phyloP scores from a whole-genome alignment of 2,329 filamentous ascomycete species.

The Aspergillus fijiensis region DNA sequence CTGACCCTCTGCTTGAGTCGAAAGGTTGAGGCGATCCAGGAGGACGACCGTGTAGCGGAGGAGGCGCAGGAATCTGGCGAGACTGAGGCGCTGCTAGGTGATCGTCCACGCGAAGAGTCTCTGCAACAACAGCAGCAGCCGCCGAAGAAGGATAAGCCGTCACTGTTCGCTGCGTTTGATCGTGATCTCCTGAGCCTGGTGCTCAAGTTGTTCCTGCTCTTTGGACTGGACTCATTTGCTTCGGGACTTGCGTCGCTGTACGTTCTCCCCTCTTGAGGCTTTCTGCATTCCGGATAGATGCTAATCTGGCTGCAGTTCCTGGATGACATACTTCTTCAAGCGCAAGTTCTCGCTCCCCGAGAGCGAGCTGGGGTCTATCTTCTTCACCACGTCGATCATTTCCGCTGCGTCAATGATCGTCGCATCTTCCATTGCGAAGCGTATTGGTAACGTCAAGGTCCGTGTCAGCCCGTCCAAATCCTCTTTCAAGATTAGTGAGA shows the following conservation, averaged over 20 bases:
- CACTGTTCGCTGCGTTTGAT: constrained; percentile 59
- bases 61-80: constrained; percentile 28
- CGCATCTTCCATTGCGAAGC: constrained; percentile 65
- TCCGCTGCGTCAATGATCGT: constrained; percentile 45
- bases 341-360: constrained; percentile 55
- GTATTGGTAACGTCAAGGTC: constrained; percentile 55
- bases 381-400: constrained; percentile 50
- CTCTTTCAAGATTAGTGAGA: constrained; percentile 14
- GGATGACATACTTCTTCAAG: constrained; percentile 59
- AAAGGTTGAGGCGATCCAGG: constrained; percentile 45
- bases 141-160: constrained; percentile 29
- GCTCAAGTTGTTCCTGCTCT: constrained; percentile 61
- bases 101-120: constrained; percentile 11
- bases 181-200: constrained; percentile 40
- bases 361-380: constrained; percentile 54
- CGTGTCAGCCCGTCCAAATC: constrained; percentile 10
- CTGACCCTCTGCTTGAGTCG: constrained; percentile 53
- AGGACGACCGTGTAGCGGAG: constrained; percentile 22
- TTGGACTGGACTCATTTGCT: constrained; percentile 68
- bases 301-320: constrained; percentile 34
- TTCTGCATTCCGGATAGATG: background rate
- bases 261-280: constrained; percentile 30
- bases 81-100: constrained; percentile 37
- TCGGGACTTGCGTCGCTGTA: constrained; percentile 67
- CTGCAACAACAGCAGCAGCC: constrained; percentile 15